Conservation (phyloP, 176 grass and related monocot genomes). For the Cenchrus fungigraminus region DNA sequence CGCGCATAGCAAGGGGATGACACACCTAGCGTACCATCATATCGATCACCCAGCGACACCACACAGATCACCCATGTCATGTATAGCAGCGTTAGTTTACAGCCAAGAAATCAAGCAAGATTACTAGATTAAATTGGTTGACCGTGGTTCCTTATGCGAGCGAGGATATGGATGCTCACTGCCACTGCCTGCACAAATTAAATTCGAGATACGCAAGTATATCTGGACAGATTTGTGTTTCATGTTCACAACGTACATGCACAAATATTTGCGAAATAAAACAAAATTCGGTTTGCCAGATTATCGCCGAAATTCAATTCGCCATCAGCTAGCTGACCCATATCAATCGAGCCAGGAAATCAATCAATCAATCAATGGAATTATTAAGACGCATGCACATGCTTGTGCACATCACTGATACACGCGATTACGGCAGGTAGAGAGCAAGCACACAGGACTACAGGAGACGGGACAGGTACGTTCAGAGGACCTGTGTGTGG, state of each 20-base stretch:
- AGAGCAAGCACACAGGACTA: neutral
- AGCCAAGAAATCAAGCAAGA: neutral
- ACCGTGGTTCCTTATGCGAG: too few relatives aligned
- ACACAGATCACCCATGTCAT: neutral
- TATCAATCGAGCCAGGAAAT: slow-evolving; percentile 1
- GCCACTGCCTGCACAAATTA: too few relatives aligned
- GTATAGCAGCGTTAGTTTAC: neutral
- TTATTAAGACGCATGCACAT: neutral
- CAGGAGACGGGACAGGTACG: too few relatives aligned
- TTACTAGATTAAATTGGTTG: too few relatives aligned
- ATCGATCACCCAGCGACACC: neutral
- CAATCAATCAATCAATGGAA: neutral
- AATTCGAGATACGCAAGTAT: too few relatives aligned
- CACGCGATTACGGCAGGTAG: neutral
- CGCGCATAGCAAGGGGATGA: slow-evolving; percentile 53
- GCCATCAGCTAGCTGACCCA: neutral
- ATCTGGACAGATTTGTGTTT: too few relatives aligned
- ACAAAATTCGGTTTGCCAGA: neutral
- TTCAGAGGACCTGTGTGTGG: too few relatives aligned
- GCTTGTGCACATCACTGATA: neutral
- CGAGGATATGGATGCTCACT: too few relatives aligned
- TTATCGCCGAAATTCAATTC: neutral
- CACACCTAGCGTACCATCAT: slow-evolving; percentile 33
- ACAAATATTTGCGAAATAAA: too few relatives aligned
- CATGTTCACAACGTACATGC: too few relatives aligned